Conservation (phyloP, 148 eudicot genomes). For the Nyssa sinensis region DNA sequence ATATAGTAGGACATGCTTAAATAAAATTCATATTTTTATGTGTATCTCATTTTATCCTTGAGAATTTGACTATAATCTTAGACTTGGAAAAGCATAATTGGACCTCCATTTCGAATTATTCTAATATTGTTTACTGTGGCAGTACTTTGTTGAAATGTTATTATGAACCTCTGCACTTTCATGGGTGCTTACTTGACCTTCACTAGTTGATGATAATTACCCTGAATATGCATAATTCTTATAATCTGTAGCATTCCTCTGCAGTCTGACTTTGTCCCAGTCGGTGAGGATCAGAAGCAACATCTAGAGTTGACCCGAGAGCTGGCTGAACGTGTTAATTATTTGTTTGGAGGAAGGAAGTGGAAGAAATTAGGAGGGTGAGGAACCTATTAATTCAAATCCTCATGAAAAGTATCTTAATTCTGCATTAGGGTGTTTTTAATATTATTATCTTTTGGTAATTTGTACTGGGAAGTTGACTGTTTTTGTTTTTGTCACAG, state of each 20-base stretch:
- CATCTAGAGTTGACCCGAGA: slow-evolving; percentile 93
- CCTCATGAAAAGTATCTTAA: not conserved
- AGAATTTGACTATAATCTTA: not conserved
- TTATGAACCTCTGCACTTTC: not conserved
- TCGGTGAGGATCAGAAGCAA: slow-evolving; percentile 99
- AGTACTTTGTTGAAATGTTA: not conserved
- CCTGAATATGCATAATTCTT: slow-evolving; percentile 62
- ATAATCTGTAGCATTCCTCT: slow-evolving; percentile 58
- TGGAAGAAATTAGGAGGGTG: slow-evolving; percentile 99
- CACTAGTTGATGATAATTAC: slow-evolving; percentile 18
- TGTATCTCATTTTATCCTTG: not conserved
- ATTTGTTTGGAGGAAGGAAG: slow-evolving; percentile 93
- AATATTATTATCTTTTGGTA: slow-evolving; percentile 7
- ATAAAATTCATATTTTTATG: not conserved
- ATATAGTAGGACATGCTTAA: not conserved
- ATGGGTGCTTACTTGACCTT: not conserved
- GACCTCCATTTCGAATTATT: not conserved
- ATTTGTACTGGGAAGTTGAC: not conserved
- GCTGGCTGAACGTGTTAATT: slow-evolving; percentile 91
- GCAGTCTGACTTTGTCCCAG: slow-evolving; percentile 99
- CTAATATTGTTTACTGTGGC: not conserved
- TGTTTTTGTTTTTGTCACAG: slow-evolving; percentile 37
- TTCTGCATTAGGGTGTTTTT: not conserved
- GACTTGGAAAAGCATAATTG: not conserved
- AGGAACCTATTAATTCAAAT: slow-evolving; percentile 22